These are phyloP conservation scores for Curvularia sp. DNA, from an alignment of 2,329 filamentous ascomycete species.

Conservation along the genomic window DNA sequence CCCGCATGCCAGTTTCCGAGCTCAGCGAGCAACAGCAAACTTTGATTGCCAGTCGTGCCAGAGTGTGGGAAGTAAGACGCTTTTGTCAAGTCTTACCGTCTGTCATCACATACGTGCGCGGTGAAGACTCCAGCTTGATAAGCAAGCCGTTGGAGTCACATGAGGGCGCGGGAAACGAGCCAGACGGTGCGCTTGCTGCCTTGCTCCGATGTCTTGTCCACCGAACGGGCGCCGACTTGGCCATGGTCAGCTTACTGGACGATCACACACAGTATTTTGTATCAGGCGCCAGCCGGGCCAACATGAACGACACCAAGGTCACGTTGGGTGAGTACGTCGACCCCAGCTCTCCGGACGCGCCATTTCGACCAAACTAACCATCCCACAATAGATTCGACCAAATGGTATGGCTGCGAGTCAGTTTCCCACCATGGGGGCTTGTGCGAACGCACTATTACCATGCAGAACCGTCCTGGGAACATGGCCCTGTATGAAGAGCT, in stretches of 20 bases:
- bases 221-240: constrained; percentile 12
- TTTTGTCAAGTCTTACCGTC: constrained; percentile 17
- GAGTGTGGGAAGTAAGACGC: constrained; percentile 17
- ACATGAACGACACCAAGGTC: constrained; percentile 9
- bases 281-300: constrained; percentile 14
- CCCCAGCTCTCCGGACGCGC: not conserved
- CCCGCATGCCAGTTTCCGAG: constrained; percentile 11
- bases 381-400: constrained; percentile 9
- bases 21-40: constrained; percentile 15
- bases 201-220: constrained; percentile 14
- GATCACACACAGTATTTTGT: constrained; percentile 18
- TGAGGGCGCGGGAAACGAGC: constrained; percentile 1
- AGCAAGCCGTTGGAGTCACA: constrained; percentile 6
- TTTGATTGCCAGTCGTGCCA: constrained; percentile 12
- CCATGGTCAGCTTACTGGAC: constrained; percentile 16
- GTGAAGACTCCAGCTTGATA: not conserved
- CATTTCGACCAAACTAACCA: not conserved
- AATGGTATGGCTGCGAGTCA: constrained; percentile 18
- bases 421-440: constrained; percentile 16
- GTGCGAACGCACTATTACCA: constrained; percentile 17
- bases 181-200: constrained; percentile 15
- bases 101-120: constrained; percentile 11
- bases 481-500: constrained; percentile 17
- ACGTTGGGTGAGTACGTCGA: constrained; percentile 11
- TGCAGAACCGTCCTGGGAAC: constrained; percentile 9